Conservation (phyloP, 225 moss, liverwort and hornwort species). For the Bryoerythrophyllum caledonicum region DNA sequence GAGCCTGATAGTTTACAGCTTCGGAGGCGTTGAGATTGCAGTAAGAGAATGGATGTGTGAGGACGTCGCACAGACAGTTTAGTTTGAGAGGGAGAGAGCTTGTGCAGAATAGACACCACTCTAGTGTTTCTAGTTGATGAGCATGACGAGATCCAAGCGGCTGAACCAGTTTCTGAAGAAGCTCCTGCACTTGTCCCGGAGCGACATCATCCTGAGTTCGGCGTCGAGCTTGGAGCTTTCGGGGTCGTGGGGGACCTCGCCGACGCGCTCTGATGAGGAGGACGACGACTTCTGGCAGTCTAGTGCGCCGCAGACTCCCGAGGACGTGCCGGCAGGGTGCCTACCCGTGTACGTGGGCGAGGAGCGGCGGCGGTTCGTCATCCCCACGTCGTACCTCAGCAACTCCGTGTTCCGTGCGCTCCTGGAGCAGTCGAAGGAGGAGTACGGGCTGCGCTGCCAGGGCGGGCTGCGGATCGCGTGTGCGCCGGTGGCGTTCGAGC, state of each 20-base stretch:
- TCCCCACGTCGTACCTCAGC: constrained; percentile 68
- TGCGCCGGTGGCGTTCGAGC: constrained; percentile 71
- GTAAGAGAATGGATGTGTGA: too few relatives aligned
- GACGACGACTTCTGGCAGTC: not conserved
- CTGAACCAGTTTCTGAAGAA: constrained; percentile 33
- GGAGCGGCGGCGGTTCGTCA: constrained; percentile 74
- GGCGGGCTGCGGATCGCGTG: constrained; percentile 85
- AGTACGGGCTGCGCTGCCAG: constrained; percentile 65
- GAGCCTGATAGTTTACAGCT: too few relatives aligned
- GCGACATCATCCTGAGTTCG: constrained; percentile 10
- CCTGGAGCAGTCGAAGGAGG: constrained; percentile 75
- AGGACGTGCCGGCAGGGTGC: constrained; percentile 68
- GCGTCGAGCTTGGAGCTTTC: constrained; percentile 21
- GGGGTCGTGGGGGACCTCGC: constrained; percentile 13
- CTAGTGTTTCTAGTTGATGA: too few relatives aligned
- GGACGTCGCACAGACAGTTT: too few relatives aligned
- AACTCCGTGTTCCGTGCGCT: constrained; percentile 64
- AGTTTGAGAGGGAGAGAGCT: too few relatives aligned
- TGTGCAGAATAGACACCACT: too few relatives aligned
- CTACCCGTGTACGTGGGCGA: constrained; percentile 78
- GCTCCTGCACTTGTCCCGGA: constrained; percentile 14
- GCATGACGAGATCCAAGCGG: constrained; percentile 18
- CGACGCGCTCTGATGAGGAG: constrained; percentile 22
- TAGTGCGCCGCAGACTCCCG: not conserved
- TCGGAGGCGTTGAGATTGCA: too few relatives aligned